Evolutionary conservation across 371 early-diverging fungal species (phyloP).

Genomic region (Saksenaea vasiformis): DNA sequence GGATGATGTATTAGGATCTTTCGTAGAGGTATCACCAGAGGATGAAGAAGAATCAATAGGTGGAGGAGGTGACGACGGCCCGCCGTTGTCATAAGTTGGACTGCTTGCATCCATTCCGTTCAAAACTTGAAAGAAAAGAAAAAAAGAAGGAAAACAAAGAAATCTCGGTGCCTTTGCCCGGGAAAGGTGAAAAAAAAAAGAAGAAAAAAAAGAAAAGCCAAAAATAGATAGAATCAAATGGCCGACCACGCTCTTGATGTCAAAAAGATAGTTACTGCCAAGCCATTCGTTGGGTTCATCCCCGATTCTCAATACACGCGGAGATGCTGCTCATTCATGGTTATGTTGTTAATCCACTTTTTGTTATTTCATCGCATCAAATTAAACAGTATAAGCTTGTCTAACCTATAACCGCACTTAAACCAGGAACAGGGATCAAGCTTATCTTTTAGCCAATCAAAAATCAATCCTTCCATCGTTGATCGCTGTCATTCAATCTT

Average conservation of each 20-base stretch:
- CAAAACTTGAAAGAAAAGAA: neutral
- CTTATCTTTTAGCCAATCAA: no score
- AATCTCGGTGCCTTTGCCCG: neutral
- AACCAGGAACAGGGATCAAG: no score
- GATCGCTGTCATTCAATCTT: no score
- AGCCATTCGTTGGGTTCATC: no score
- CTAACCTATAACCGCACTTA: no score
- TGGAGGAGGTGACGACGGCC: slow-evolving; percentile 1
- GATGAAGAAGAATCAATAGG: neutral
- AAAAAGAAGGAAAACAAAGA: neutral
- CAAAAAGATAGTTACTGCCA: neutral
- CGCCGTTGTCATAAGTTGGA: neutral
- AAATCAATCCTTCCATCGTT: no score
- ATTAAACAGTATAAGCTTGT: no score
- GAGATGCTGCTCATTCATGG: no score
- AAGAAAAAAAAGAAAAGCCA: neutral
- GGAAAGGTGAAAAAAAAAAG: neutral
- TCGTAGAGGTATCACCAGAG: no score
- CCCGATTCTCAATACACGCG: no score
- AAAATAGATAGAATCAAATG: slow-evolving; percentile 2
- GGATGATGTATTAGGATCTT: neutral
- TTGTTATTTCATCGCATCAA: no score
- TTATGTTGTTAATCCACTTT: no score
- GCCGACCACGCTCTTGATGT: neutral
- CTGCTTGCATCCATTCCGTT: neutral